Evolutionary conservation across 768 basidiomycete species (phyloP).

Genomic region (Zangia roseola): DNA sequence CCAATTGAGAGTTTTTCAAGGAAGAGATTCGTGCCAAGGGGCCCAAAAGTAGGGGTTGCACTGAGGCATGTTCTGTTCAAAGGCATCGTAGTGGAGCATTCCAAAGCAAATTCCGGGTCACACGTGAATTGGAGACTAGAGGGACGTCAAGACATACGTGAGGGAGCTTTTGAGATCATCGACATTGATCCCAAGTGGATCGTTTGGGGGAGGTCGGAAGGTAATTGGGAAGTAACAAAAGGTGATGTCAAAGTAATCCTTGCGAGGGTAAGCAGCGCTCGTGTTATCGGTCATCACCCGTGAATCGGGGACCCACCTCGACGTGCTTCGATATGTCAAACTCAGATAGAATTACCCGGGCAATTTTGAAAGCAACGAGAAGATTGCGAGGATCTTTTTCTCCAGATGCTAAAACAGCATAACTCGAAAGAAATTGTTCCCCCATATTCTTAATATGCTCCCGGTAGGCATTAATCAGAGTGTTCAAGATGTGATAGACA

Average conservation of each 20-base stretch:
- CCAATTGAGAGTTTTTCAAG: slow-evolving; percentile 88
- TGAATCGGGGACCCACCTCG: slow-evolving; percentile 57
- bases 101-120: neutral
- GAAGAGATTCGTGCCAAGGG: slow-evolving; percentile 82
- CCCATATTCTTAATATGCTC: slow-evolving; percentile 72
- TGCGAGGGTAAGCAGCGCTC: neutral
- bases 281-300: neutral
- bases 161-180: slow-evolving; percentile 80
- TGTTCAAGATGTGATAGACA: slow-evolving; percentile 81
- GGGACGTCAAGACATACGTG: slow-evolving; percentile 40
- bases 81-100: neutral
- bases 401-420: slow-evolving; percentile 81
- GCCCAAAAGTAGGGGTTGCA: slow-evolving; percentile 80
- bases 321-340: slow-evolving; percentile 75
- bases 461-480: slow-evolving; percentile 36
- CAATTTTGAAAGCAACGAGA: slow-evolving; percentile 84
- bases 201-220: slow-evolving; percentile 90
- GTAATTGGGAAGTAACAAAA: slow-evolving; percentile 99
- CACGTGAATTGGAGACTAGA: neutral
- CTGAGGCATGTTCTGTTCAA: slow-evolving; percentile 61
- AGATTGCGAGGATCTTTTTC: slow-evolving; percentile 98
- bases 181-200: slow-evolving; percentile 88
- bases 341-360: slow-evolving; percentile 80
- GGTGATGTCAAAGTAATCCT: slow-evolving; percentile 92
- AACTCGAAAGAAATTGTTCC: slow-evolving; percentile 69